Base-by-base conservation (phyloP, 495 filamentous ascomycete species). In the Bombardia bombarda region DNA sequence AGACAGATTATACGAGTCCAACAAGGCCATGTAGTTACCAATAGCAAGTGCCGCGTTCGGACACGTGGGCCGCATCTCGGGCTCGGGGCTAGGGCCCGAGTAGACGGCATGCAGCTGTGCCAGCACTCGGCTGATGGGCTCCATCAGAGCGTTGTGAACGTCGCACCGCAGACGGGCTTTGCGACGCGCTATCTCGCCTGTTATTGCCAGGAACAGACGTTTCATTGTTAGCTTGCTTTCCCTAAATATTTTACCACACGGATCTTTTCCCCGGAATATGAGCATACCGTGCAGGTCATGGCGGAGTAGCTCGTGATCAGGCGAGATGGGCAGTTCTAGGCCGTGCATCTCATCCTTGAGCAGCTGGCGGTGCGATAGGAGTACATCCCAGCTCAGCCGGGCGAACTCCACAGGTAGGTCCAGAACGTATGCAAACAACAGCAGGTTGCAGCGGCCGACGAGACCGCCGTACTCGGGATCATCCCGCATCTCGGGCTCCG, bases 351-450 rank as follows among this genome's bases (percentile, higher is more conserved):
- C 49, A 12, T 39, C 28, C 22, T 40, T 44, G 13, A 43, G 40
- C 34, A 35, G 22, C 31, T 47, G 40, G 14, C 40, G 40, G 36
- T 52, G 43, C 32, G 18, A 36, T 7, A 47, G 31, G 21, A 52
- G 28, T 9, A 52, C 28, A 8, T 47, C 34, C 49, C 49, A 52
- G 40, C 43, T 47, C 2, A 52, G 16, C 21, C 35, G 17, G 23
- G 41, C 26, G 22, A 52, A 52, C 34, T 43, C 21, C 19, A 7
- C 10, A 0, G 49, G 49, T 12, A 52, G 49, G 23, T 47, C 43
- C 5, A 52, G 37, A 19, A 40, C 49, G 40, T 52, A 52, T 30
- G 49, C 44, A 21, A 52, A 44, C 25, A 52, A 24, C 9, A 52
- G 31, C 39, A 47, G 24, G 22, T 39, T 26, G 28, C 44, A 43